Base-by-base conservation (phyloP, 2,329 filamentous ascomycete species). In the Ascochyta lentis region DNA sequence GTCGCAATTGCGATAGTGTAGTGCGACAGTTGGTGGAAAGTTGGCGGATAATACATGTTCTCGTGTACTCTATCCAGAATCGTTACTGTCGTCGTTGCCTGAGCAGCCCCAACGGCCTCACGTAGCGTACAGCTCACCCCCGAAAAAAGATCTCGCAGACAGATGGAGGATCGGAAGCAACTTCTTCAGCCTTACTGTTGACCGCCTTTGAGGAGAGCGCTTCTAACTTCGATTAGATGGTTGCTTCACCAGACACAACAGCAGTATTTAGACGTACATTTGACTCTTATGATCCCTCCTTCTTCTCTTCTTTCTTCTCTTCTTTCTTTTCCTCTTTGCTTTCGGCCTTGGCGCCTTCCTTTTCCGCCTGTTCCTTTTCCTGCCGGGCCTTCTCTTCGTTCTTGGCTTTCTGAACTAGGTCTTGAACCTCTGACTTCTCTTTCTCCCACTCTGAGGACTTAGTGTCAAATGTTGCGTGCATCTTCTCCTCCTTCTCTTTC, bases 371-470 rank as follows among this genome's bases (percentile, higher is more conserved):
- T 38, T 68, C 70, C 63, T 82, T 72, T 55, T 82, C 80, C 51
- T 61, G 59, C 26, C 65, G 60, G 12, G 66, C 68, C 47, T 72
- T 68, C 16, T 69, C 76, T 35, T 76, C 75, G 50, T 78, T 78
- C 60, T 74, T 72, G 12, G 87, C 85, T 58, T 85, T 80, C 58
- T 85, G 79, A 7, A 85, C 84, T 49, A 90, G 79, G 58, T 91
- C 84, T 63, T 89, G 84, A 66, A 97, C 88, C 35, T 88, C 86
- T 5, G 87, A 83, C 79, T 95, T 96, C 73, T 97, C 94, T 75
- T 93, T 89, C 71, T 96, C 90, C 92, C 93, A 96, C 72, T 97
- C 90, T 39, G 81, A 82, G 59, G 85, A 88, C 26, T 89, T 80
- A 61, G 94, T 89, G 46, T 89, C 86, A 71, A 96, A 97, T 43